Base-by-base conservation (phyloP, 2,329 filamentous ascomycete genomes). In the Lachnellula cervina region DNA sequence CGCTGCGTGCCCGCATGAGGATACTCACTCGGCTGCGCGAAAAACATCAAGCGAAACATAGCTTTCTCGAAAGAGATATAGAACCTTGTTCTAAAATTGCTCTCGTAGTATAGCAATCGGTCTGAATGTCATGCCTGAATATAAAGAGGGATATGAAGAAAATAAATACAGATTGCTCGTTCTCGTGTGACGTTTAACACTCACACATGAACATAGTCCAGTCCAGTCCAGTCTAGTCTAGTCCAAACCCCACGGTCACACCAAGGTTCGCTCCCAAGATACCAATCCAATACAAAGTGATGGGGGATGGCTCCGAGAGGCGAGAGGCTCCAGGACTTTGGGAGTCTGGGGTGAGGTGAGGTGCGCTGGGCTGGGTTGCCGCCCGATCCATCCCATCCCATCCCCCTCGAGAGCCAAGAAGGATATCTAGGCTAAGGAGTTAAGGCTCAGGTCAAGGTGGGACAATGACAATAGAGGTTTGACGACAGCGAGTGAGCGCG, bases 161-260 rank as follows among this genome's bases (percentile, higher is more conserved):
- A 34, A 17, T 37, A 37, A 49, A 52, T 48, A 19, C 13, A 38
- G 35, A 17, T 34, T 46, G 19, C 19, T 38, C 17, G 19, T 52
- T 28, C 47, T 28, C 17, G 52, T 51, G 37, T 17, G 19, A 44
- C 42, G 19, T 44, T 23, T 13, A 14, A 25, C 42, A 23, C 14
- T 42, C 16, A 42, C 38, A 42, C 9, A 13, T 42, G 16, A 19
- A 42, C 38, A 2, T 13, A 16, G 37, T 11, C 38, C 38, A n/a
- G 38, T 19, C 37, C 38, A n/a, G 19, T 21, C 42, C 28, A 32
- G 21, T 23, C 21, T 4, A 23, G 21, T 23, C 21, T 23, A 23
- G 21, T 21, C 42, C 28, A 32, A 44, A 54, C 55, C 51, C 55
- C 55, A 57, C 55, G 55, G 49, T 49, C 14, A 49, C 47, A 57